Evolutionary conservation across 1,139 yeast species (phyloP), one percentile per base, ranked within the genome.

Genomic region (Scheffersomyces segobiensis): DNA sequence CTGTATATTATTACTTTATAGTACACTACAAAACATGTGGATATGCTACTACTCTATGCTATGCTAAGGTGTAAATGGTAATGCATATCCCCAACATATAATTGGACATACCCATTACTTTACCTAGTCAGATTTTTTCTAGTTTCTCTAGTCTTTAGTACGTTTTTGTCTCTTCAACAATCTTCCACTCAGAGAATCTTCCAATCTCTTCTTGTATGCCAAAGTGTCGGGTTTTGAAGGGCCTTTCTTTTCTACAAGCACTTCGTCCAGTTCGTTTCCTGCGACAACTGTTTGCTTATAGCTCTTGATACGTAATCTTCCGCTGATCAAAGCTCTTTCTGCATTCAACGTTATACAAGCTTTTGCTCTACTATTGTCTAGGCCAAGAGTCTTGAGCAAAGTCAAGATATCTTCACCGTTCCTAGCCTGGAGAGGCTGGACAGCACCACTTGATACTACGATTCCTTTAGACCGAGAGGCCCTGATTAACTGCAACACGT

Each of bases 401-500:
- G 87, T 89, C 32, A 86, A 78, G 3, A 92, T 83, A 65, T 95
- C 97, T 55, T 83, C 80, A 51, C 87, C 84, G 48, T 87, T 85
- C 58, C 98, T 77, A 32, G 87, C 75, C 55, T 86, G 87, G 47
- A 85, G 71, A 0, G 93, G 82, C 42, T 77, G 73, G 2, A 71
- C 66, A 0, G 96, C 90, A 2, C 97, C 98, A 67, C 96, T 87
- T 20, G 95, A 85, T 5, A 93, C 79, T 4, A 95, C 80, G 22
- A 95, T 71, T 0, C 98, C 98, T 53, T 92, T 82, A 42, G 87
- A 84, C 63, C 98, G 80, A 1, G 96, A 84, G 3, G 97, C 92
- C 62, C 99, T 77, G n/a, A 93, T 82, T 20, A 95, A 80, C 66
- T 90, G 88, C 55, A 91, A 81, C 1, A 88, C 85, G 67, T 92